Evolutionary conservation across 768 basidiomycete genomes (phyloP), one percentile per base, ranked within the genome.

Genomic region (Cytidiella melzeri): DNA sequence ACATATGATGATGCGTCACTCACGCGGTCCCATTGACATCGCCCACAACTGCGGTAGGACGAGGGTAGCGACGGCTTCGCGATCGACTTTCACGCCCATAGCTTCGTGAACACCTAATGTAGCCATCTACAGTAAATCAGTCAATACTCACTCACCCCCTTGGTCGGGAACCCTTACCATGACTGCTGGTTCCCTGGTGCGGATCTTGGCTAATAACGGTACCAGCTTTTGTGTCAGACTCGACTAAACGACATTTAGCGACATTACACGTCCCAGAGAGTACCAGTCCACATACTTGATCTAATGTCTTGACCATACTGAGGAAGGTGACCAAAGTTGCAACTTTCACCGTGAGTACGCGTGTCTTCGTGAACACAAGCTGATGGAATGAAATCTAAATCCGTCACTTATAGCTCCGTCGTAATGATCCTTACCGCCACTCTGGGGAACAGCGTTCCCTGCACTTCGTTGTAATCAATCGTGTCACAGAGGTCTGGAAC

Each of bases 11-110:
- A 48, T 9, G 28, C 37, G 7, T 20, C 10, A 76, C 87, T 59
- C 61, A 92, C 91, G 64, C 47, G 94, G 94, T 21, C 92, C 94
- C 72, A 98, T 95, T 3, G 89, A 93, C 93, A 99, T 97, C 3
- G 86, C 74, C 96, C 96, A 99, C 6, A 69, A 57, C 52, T 83
- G 81, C 6, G 81, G 81, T 4, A 83, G 64, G 2, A 83, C 79
- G 13, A 80, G 62, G 0, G 77, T 76, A 0, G 80, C 80, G 11
- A 80, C 64, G 9, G 93, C 91, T 66, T 94, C 92, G 42, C 92
- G 79, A 57, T 96, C 94, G 1, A 97, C 84, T 63, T 95, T 96
- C 57, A 82, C 77, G 7, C 94, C 93, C 94, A 96, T 97, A 1
- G 91, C 91, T 64, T 94, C 93, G 68, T 97, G 94, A 0, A 97